Base-by-base conservation (phyloP, 2,329 filamentous ascomycete species). In the Fusarium xyrophilum region DNA sequence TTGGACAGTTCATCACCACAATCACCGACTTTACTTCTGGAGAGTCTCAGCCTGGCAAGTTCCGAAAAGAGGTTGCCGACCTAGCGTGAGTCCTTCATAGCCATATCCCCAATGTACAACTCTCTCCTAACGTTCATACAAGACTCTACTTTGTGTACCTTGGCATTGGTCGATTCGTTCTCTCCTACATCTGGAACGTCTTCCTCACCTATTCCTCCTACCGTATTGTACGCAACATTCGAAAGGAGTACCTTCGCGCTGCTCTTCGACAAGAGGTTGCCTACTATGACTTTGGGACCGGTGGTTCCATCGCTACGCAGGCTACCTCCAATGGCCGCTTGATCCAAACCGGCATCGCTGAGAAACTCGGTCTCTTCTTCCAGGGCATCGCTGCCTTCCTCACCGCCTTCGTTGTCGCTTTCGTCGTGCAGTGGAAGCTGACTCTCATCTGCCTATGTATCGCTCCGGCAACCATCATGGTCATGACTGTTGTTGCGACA, bases 111-210 rank as follows among this genome's bases (percentile, higher is more conserved):
- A 17, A 33, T 33, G 7, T 25, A 35, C n/a, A 19, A 5, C 6
- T 27, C 6, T 84, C 43, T 68, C 63, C 72, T 25, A 69, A 30
- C 10, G 13, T 27, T 6, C 17, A 23, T 21, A 30, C 19, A 27
- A 84, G 83, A 1, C 76, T 89, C 9, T 88, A 84, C 72, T 87
- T 88, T 68, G 79, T 88, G 28, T 88, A 88, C 64, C 78, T 89
- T 15, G 87, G 87, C 68, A 77, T 88, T 52, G 86, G 76, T 0
- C 82, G 85, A 44, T 85, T 88, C 61, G 71, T 77, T 25, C 75
- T 86, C 19, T 79, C 82, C 15, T 88, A 88, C 65, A 71, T 81
- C 21, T 80, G 81, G 73, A 80, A 80, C 47, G 72, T 76, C 6
- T 76, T 79, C 50, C 74, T 86, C 23, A 86, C 83, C 5, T 82